Base-by-base conservation (phyloP, 2,329 filamentous ascomycete genomes). In the Arachnopeziza araneosa region DNA sequence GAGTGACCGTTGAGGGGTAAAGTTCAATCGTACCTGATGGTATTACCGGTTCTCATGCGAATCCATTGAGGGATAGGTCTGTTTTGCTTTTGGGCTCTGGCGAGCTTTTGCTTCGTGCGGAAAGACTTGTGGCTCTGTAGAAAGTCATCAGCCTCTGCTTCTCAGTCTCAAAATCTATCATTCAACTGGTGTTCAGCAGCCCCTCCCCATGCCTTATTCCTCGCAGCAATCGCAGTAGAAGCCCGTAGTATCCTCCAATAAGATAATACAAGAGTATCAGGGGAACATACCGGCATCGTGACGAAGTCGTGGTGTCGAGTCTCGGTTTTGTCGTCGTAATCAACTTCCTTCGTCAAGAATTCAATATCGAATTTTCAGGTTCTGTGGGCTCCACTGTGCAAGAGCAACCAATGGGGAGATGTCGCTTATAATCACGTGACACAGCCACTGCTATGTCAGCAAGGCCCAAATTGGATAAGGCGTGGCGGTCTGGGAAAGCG, bases 71-170 rank as follows among this genome's bases (percentile, higher is more conserved):
- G 95, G 79, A 99, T 97, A 74, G 95, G 95, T 79, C 95, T 90
- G 89, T 99, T 99, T 86, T 98, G 93, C 88, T 96, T 98, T 87
- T 98, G 93, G 79, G 95, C 95, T 87, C 93, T 97, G 78, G 95
- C 95, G 84, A 99, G 92, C 95, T 99, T 99, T 83, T 96, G 90
- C 93, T 99, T 99, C 83, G 93, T 97, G 80, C 93, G 90, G 92
- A 99, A 99, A 79, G 93, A 91, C 89, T 99, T 99, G 85, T 99
- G 92, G 89, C 89, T 93, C 93, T 98, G 79, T 77, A 64, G 62
- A 65, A 60, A 56, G 50, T 59, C 52, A 56, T 69, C 54, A 66
- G 63, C 54, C 30, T 61, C 49, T 55, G 32, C 56, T 56, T 17
- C 30, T 61, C 44, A 56, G 24, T 54, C 50, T 60, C 44, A 14